Base-by-base conservation (phyloP, 2,329 filamentous ascomycete species). In the Phaeosphaeria sp. region DNA sequence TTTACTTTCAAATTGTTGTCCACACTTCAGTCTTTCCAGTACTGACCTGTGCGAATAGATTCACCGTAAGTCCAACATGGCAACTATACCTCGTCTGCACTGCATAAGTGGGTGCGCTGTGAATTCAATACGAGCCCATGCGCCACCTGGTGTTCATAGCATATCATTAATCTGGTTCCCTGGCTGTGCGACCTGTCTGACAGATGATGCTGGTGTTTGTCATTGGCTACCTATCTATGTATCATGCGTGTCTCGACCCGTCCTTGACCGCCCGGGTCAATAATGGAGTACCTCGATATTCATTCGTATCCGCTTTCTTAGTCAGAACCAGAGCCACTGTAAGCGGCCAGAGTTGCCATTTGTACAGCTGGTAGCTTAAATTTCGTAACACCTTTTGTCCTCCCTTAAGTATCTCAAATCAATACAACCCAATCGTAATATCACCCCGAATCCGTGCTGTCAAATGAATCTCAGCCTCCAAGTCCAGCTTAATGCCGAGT, bases 381-480 rank as follows among this genome's bases (percentile, higher is more conserved):
- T 18, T 39, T 5, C 55, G 7, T 25, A 22, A 25, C 18, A 47
- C 23, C n/a, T 22, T 48, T 27, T 18, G 25, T 20, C 36, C 17
- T 49, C 25, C 25, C 22, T 17, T 22, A 33, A 46, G n/a, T 21
- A 56, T 46, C 46, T 36, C 57, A 62, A 53, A 59, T 70, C 77
- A 87, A 72, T 86, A 87, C 66, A 87, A 73, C 46, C 84, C 85
- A 61, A 88, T 81, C 20, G 83, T 81, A 66, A 88, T 87, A 71
- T 88, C 86, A 80, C 86, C 85, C 47, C 84, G 80, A 59, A 88
- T 80, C 51, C 85, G 76, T 49, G 86, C 85, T 18, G 85, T 88
- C 62, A 88, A 74, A 71, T 88, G 85, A 44, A 88, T 83, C 71
- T 88, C 85, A 15, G 85, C 85, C 72, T 88, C 85, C 20, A 88